Base-by-base conservation (phyloP, 331 rosid species). In the Phaseolus coccineus region DNA sequence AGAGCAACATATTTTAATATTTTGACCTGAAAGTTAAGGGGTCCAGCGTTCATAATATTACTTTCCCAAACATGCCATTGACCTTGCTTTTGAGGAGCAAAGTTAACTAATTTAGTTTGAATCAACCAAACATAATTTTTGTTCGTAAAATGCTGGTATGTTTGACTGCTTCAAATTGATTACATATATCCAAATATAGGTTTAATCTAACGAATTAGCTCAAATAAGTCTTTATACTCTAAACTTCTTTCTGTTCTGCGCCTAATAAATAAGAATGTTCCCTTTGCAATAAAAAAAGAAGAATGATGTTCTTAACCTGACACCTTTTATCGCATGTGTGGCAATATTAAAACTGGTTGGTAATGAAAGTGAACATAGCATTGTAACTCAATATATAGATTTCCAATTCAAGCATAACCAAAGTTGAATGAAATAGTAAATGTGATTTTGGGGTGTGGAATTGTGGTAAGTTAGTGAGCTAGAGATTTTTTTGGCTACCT, bases 351-450 rank as follows among this genome's bases (percentile, higher is more conserved):
- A 82, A 83, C 67, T 75, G 50, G 48, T 50, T 35, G 69, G 42
- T 78, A 72, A 82, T 82, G 12, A 73, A 87, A 76, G 39, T 27
- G 66, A 80, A 78, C 77, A 87, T 53, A 57, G 56, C 77, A 31
- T 28, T 58, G 84, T 22, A 74, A 68, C 81, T 78, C 59, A 57
- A 73, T 64, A 37, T 37, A 37, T 37, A 35, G 1, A 35, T 44
- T 74, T 63, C 77, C 80, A n/a, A 50, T 76, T 79, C 77, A 71
- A 72, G 53, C 48, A 28, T 47, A 71, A 69, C 64, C 37, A 4
- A 44, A 53, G 57, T 77, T 59, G 28, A 69, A 58, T 35, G 58
- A 58, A 42, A 52, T 69, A 44, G 69, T 73, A 59, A 74, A 73
- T 11, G 13, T 15, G 72, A 30, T 40, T 52, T 78, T 76, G 24